Conservation (phyloP, 345 rosid genomes). For the Citrus sp. region DNA sequence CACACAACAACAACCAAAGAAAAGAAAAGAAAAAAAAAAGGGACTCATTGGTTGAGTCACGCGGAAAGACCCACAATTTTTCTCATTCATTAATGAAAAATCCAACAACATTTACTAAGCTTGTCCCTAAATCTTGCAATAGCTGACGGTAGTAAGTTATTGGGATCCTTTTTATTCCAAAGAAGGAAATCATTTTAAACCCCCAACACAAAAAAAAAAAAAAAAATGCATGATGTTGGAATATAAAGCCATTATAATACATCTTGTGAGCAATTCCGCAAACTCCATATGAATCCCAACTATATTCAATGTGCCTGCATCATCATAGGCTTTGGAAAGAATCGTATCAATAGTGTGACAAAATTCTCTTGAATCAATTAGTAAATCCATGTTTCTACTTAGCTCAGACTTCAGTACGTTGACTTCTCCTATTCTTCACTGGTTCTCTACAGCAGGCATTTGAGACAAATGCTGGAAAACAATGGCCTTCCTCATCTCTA, state of each 20-base stretch:
- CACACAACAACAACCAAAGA: too few relatives aligned
- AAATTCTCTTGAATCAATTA: neutral
- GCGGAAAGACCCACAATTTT: neutral
- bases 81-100: neutral
- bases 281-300: neutral
- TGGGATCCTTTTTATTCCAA: neutral
- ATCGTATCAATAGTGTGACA: neutral
- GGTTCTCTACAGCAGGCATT: neutral
- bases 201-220: neutral
- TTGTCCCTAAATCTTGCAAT: neutral
- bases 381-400: neutral
- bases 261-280: neutral
- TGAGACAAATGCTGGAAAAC: conserved; percentile 10
- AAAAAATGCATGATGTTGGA: neutral
- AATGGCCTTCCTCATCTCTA: conserved; percentile 2
- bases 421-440: neutral
- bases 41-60: neutral
- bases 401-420: neutral
- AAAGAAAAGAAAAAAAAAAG: too few relatives aligned
- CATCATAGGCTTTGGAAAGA: neutral
- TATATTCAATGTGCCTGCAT: neutral
- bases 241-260: neutral
- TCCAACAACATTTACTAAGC: neutral
- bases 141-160: neutral
- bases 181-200: neutral